Evolutionary conservation across 2,329 filamentous ascomycete genomes (phyloP), one percentile per base, ranked within the genome.

Genomic region (Microdochium nivale): DNA sequence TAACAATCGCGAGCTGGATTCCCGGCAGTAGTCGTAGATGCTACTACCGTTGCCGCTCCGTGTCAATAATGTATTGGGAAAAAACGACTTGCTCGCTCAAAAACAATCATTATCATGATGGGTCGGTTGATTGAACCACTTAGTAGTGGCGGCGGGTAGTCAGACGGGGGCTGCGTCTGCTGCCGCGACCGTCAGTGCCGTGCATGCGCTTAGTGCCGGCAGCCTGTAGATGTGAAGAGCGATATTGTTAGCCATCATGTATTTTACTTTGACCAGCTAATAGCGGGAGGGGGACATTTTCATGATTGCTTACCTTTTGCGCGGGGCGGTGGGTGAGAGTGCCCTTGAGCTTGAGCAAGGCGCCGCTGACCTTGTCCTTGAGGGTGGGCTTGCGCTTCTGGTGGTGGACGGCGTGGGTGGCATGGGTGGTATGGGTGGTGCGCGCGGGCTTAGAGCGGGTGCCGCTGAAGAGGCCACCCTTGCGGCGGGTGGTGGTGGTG

Each of bases 331-430:
- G 69, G 1, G 84, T 90, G 52, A 92, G 64, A 51, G 74, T 80
- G 8, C 88, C 88, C 67, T 82, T 83, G 56, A 92, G 68, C 72
- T 80, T 88, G 71, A 88, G 75, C 66, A 92, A 72, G 0, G 87
- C 87, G 19, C 88, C 88, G 49, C 79, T 84, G 59, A 92, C 77
- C 70, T 91, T 92, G 71, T 92, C 88, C 47, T 85, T 85, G 57
- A 91, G 72, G 37, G 77, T 80, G 2, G 81, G 77, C 60, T 84
- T 81, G 62, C 87, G 81, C 65, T 81, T 79, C 51, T 88, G 86
- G 64, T 86, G 83, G 55, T 81, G 78, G 16, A 72, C 70, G 2
- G 70, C 71, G 2, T 65, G 56, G 47, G 46, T 47, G 46, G 24
- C 16, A 24, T 25, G 43, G 43, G 4, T 4, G 43, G 51, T 54